Evolutionary conservation across 1,284 basidiomycete species (phyloP).

Genomic region (Porogramme epimiltina): DNA sequence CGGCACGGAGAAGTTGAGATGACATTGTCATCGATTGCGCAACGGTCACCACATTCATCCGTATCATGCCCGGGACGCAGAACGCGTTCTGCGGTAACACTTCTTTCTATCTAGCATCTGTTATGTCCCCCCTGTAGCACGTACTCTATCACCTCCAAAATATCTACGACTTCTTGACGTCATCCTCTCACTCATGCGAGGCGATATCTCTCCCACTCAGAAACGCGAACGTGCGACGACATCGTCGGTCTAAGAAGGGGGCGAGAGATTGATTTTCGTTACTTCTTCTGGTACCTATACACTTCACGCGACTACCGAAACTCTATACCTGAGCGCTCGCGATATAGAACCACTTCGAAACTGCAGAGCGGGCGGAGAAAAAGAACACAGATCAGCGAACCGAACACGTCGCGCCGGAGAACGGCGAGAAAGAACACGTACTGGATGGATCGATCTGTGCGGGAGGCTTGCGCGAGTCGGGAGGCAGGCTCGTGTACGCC

Average conservation of each 20-base stretch:
- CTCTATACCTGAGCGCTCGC: conserved; percentile 76
- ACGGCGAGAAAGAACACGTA: conserved; percentile 39
- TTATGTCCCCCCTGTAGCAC: conserved; percentile 7
- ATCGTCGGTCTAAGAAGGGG: conserved; percentile 15
- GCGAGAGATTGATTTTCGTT: conserved; percentile 16
- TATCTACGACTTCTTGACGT: background rate
- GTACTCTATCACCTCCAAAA: conserved; percentile 9
- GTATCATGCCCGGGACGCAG: too few relatives aligned
- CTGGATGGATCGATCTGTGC: conserved; percentile 88
- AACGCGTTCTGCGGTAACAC: too few relatives aligned
- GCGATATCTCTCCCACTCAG: too few relatives aligned
- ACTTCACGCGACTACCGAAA: conserved; percentile 18
- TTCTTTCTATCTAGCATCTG: background rate
- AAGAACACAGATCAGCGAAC: conserved; percentile 18
- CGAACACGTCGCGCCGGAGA: background rate
- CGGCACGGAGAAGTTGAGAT: conserved; percentile 21
- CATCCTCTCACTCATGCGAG: too few relatives aligned
- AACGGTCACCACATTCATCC: too few relatives aligned
- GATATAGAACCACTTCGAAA: conserved; percentile 91
- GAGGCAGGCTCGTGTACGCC: conserved; percentile 68
- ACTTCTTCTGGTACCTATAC: conserved; percentile 21
- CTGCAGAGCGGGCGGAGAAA: conserved; percentile 36
- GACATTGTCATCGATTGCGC: too few relatives aligned
- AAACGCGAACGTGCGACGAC: conserved; percentile 10
- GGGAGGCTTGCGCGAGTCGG: conserved; percentile 80